Base-by-base conservation (phyloP, 2,329 filamentous ascomycete genomes). In the Drechslerella dactyloides region DNA sequence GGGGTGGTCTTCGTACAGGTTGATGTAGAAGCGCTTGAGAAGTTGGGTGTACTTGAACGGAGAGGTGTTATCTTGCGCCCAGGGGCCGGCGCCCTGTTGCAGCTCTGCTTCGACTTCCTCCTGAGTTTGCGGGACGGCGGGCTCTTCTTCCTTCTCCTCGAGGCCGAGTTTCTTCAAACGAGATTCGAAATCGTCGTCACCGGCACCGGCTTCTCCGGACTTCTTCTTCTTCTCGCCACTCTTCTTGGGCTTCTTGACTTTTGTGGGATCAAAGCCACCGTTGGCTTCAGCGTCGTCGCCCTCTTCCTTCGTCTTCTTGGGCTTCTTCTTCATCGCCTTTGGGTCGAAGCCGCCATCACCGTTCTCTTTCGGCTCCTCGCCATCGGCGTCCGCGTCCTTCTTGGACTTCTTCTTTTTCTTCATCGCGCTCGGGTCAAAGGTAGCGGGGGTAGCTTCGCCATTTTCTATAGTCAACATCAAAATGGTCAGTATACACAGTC, bases 1-100 rank as follows among this genome's bases (percentile, higher is more conserved):
- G 77, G 94, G 94, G 84, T 99, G 96, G 85, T 96, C 93, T 82
- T 93, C 90, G 81, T 94, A 88, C 74, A 99, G 87, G 76, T 96
- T 89, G 79, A 87, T 89, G 86, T 97, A 99, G 86, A 99, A 99
- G 76, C 94, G 91, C 78, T 85, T 86, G 75, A 97, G 88, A 56
- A 99, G 87, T 74, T 92, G 85, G 78, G 87, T 86, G 85, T 97
- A 99, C 79, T 85, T 87, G 81, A 97, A 91, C 75, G 87, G 81
- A 79, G 87, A 87, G 66, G 86, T 87, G 80, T 89, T 86, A 78
- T 93, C 87, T 83, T 96, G 92, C 75, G 85, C 82, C 91, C 91
- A 97, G 82, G 96, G 90, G 74, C 93, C 93, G 48, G 91, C 96
- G 76, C 93, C 93, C 79, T 88, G 60, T 44, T 64, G 85, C 76